Base-by-base conservation (phyloP, 129 eudicot genomes). In the Ambrosia trifida region DNA sequence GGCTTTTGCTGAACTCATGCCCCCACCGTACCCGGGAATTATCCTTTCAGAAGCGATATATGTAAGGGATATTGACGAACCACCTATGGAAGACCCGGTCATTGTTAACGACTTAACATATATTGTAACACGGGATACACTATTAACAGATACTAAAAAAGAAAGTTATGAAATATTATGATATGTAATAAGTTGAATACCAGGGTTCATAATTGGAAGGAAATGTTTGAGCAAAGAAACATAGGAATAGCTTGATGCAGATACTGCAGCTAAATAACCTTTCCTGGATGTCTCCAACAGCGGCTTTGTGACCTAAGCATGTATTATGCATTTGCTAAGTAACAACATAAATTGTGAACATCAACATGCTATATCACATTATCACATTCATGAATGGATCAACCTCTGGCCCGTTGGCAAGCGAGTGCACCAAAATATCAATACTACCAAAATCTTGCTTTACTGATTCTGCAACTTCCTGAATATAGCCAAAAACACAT, bases 351-450 rank as follows among this genome's bases (percentile, higher is more conserved):
- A 38, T 11, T 38, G 11, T 38, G 50, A 28, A 40, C 12, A 62
- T 49, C 35, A 72, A 53, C 31, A 12, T 66, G 17, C 13, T 18
- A 77, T 44, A 57, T 63, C 9, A n/a, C n/a, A n/a, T n/a, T n/a
- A n/a, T n/a, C 8, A 43, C 4, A 32, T 62, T 14, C 49, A 56
- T 6, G 47, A 60, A 71, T 45, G 20, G 36, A 30, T 16, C 13
- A 72, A 93, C 98, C 96, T 93, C 98, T 58, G 98, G 95, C 56
- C 96, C 98, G 80, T 93, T 93, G 28, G 98, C 98, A 73, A 93
- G 98, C 7, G 98, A 93, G 75, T 93, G 98, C 82, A 93, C 98
- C 73, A 93, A 88, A 73, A 93, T 85, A 78, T 93, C 98, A 69
- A 93, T 93, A 83, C 90, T 93, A 43, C 98, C 98, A 72, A 89